Percentiles rank a stretch among this genome's conserved stretches.
phyloP scores from a whole-genome alignment of 2,329 filamentous ascomycete species.

The Dactylonectria macrodidyma region DNA sequence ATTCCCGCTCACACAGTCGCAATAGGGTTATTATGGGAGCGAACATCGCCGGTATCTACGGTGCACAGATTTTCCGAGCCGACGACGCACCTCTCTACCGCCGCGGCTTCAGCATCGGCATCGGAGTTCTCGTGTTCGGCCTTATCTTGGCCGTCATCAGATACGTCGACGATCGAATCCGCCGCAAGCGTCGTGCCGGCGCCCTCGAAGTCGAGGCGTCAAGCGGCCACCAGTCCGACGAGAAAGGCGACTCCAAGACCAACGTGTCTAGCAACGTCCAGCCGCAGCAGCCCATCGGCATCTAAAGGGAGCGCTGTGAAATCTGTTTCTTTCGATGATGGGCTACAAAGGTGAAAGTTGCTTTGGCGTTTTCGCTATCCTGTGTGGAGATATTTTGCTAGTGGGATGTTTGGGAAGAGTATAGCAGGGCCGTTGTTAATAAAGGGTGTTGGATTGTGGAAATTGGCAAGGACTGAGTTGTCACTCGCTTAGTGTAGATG shows the following conservation, averaged over 20 bases:
- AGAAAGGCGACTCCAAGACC: conserved; percentile 23
- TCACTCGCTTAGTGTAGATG: too few relatives aligned
- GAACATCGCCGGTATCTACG: conserved; percentile 74
- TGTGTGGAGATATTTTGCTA: too few relatives aligned
- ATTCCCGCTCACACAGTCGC: conserved; percentile 1
- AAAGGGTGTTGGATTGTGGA: too few relatives aligned
- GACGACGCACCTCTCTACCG: conserved; percentile 67
- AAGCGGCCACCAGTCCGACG: conserved; percentile 27
- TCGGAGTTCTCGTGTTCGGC: conserved; percentile 61
- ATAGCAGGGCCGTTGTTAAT: too few relatives aligned
- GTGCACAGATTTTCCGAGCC: conserved; percentile 71
- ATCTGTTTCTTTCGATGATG: background rate
- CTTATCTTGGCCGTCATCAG: conserved; percentile 58
- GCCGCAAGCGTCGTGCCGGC: conserved; percentile 33
- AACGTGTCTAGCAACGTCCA: background rate
- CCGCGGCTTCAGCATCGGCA: conserved; percentile 63
- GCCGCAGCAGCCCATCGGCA: conserved; percentile 5
- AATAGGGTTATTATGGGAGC: conserved; percentile 71
- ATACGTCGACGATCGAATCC: conserved; percentile 59
- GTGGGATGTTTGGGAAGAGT: too few relatives aligned
- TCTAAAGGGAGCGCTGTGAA: background rate
- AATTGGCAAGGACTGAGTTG: too few relatives aligned
- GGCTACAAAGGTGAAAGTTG: background rate
- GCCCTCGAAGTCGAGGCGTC: conserved; percentile 13
- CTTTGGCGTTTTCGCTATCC: conserved; percentile 4